Base-by-base conservation (phyloP, 768 basidiomycete genomes). In the Nidula microcarpa region DNA sequence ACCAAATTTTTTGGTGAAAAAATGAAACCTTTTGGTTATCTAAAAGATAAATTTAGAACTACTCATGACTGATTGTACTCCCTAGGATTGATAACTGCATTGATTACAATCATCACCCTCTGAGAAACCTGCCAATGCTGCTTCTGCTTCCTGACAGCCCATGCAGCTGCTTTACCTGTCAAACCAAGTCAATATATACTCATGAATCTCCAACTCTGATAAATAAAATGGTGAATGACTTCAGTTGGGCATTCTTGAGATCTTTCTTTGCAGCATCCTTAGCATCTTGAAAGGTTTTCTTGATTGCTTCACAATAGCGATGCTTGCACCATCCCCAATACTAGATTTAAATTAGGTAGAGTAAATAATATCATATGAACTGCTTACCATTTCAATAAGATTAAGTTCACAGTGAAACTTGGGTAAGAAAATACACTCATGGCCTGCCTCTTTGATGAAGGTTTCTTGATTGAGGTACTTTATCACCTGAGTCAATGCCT, bases 301-400 rank as follows among this genome's bases (percentile, higher is more conserved):
- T 72, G 33, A 45, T 1, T 63, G 58, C 52, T 73, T 59, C 14
- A 23, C 63, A 43, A 55, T 72, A 73, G 0, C 61, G 51, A 51
- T 70, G 73, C 50, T 74, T 74, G 36, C 53, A 61, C 70, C 69
- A 74, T 0, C 70, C 68, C 68, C 71, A 73, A 44, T 72, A 70
- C 65, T 14, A 39, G 35, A 14, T 33, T 32, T 16, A 32, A 30
- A 54, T 11, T 41, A 49, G 8, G 45, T 30, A 47, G 37, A n/a
- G 47, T 33, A 54, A 32, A 36, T 13, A 35, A 30, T 39, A 18
- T 17, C 9, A 57, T 49, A 23, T 14, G 44, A 18, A 33, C 34
- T 14, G 3, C 23, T 23, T 3, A 23, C 23, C 23, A 23, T 23
- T 23, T 23, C 23, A 3, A 23, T 23, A 23, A 3, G 23, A 23